Percentiles rank a stretch among this genome's conserved stretches.
These are phyloP conservation scores for Aspergillus sp. DNA, from an alignment of 2,329 filamentous ascomycete species.

Conservation along the genomic window DNA sequence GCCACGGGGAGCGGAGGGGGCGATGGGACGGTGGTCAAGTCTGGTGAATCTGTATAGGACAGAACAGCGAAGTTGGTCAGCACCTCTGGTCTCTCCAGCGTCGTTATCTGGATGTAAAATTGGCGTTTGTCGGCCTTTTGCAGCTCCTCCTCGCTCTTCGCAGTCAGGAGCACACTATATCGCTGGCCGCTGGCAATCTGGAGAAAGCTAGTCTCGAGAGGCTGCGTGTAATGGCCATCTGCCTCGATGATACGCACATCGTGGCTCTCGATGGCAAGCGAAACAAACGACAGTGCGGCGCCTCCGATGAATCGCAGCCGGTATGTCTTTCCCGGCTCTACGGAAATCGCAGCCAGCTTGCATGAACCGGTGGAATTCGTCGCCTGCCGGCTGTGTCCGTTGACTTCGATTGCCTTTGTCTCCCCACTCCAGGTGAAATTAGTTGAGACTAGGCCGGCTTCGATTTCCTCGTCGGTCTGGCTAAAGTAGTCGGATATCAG, in stretches of 20 bases:
- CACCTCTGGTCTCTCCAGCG: slow-evolving; percentile 24
- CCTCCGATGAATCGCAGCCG: slow-evolving; percentile 61
- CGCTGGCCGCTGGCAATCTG: slow-evolving; percentile 61
- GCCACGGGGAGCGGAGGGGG: slow-evolving; percentile 8
- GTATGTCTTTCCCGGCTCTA: slow-evolving; percentile 62
- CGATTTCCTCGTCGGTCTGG: slow-evolving; percentile 53
- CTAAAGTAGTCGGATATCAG: slow-evolving; percentile 59
- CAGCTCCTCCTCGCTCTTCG: slow-evolving; percentile 44
- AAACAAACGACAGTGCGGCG: slow-evolving; percentile 55
- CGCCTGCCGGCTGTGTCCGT: slow-evolving; percentile 52
- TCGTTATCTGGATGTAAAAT: slow-evolving; percentile 45
- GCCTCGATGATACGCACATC: slow-evolving; percentile 53
- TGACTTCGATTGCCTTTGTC: slow-evolving; percentile 57
- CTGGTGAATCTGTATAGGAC: neutral
- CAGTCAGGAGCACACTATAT: slow-evolving; percentile 57
- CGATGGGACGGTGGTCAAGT: slow-evolving; percentile 1
- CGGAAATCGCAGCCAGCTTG: slow-evolving; percentile 54
- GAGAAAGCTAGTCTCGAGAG: slow-evolving; percentile 39
- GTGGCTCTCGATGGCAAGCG: slow-evolving; percentile 59
- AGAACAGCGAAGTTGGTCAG: slow-evolving; percentile 30
- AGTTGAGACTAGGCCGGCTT: slow-evolving; percentile 51
- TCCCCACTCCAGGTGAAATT: slow-evolving; percentile 60
- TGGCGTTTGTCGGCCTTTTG: slow-evolving; percentile 43
- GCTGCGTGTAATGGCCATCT: slow-evolving; percentile 1
- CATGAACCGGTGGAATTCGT: slow-evolving; percentile 37